Conservation (phyloP, 345 rosid genomes). For the Hevea brasiliensis region DNA sequence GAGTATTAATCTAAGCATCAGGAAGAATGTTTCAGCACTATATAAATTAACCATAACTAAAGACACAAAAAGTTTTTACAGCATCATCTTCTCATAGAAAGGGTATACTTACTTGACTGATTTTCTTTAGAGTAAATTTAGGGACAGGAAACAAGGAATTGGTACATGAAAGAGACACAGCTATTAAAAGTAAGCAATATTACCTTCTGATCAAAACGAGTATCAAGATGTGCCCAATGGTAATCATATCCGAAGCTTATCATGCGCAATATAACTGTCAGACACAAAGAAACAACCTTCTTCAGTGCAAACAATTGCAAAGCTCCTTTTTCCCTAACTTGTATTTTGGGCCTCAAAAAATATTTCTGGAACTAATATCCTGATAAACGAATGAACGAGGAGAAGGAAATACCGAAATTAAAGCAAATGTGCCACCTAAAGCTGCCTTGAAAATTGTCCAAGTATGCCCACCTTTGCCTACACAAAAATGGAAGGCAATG, state of each 20-base stretch:
- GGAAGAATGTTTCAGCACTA: not conserved
- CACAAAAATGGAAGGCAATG: conserved; percentile 9
- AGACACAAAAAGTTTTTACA: not conserved
- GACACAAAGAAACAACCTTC: not conserved
- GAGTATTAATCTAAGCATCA: not conserved
- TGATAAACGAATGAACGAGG: not conserved
- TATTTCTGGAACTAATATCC: not conserved
- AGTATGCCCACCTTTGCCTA: conserved; percentile 67
- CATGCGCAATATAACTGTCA: conserved; percentile 80
- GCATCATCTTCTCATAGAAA: not conserved
- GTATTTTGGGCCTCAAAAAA: not conserved
- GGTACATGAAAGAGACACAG: not conserved
- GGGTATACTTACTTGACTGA: not conserved
- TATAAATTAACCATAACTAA: not conserved
- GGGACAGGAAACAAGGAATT: not conserved
- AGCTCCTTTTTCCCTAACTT: not conserved
- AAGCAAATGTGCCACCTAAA: conserved; percentile 99
- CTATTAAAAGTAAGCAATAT: not conserved
- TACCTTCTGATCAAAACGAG: conserved; percentile 76
- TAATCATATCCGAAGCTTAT: conserved; percentile 92
- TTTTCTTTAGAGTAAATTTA: conserved; percentile 7
- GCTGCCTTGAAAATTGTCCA: conserved; percentile 79
- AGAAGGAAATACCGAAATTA: conserved; percentile 66
- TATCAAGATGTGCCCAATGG: conserved; percentile 62
- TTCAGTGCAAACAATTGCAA: not conserved